These are phyloP conservation scores for Amesomyces nigricolor DNA, from an alignment of 2,329 filamentous ascomycete genomes.

Conservation along the genomic window DNA sequence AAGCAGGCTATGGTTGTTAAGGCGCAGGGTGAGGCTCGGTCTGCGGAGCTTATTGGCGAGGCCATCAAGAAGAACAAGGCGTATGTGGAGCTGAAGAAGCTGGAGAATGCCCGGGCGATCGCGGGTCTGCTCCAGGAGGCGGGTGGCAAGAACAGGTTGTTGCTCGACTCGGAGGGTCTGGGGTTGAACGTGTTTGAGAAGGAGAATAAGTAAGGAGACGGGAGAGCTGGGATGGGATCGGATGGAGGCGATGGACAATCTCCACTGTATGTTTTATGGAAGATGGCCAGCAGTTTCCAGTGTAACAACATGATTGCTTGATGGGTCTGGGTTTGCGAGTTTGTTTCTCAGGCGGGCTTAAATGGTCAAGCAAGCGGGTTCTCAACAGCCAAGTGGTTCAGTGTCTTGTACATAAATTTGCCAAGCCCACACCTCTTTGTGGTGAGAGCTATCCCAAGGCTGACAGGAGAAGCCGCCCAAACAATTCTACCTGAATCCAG, in stretches of 20 bases:
- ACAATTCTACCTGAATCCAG: too few species aligned
- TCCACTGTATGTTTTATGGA: slow-evolving; percentile 40
- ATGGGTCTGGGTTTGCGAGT: not conserved
- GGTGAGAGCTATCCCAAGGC: too few species aligned
- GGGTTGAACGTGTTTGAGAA: slow-evolving; percentile 76
- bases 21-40: slow-evolving; percentile 97
- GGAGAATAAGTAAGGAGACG: slow-evolving; percentile 39
- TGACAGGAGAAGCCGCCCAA: too few species aligned
- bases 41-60: slow-evolving; percentile 94
- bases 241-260: slow-evolving; percentile 31
- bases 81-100: slow-evolving; percentile 95
- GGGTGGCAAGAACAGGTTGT: slow-evolving; percentile 85
- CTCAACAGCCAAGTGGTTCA: too few species aligned
- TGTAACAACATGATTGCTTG: slow-evolving; percentile 18
- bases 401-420: too few species aligned
- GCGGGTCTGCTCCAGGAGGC: slow-evolving; percentile 81
- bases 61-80: slow-evolving; percentile 99
- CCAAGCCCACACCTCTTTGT: too few species aligned
- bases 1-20: slow-evolving; percentile 98
- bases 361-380: slow-evolving; percentile 3
- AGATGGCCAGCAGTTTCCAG: slow-evolving; percentile 5
- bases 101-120: slow-evolving; percentile 90
- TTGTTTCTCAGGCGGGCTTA: not conserved
- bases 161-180: slow-evolving; percentile 84
- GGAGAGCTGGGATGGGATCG: not conserved